Evolutionary conservation across 2,329 filamentous ascomycete species (phyloP).

Genomic region (Alternaria angustiovoidea): DNA sequence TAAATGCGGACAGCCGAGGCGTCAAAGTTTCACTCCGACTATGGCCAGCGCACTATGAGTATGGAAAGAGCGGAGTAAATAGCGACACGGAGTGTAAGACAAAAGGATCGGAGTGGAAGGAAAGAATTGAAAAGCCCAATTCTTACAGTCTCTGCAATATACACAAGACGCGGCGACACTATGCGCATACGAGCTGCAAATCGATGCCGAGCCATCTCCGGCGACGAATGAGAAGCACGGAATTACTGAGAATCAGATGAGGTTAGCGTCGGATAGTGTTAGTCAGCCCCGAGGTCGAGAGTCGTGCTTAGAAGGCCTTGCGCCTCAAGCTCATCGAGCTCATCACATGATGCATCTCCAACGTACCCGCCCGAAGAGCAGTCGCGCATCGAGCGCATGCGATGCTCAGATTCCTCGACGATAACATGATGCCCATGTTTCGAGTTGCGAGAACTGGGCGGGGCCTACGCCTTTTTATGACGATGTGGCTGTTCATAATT

Average conservation of each 20-base stretch:
- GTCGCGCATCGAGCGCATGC: background rate
- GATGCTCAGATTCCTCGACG: background rate
- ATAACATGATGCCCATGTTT: background rate
- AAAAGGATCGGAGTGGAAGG: background rate
- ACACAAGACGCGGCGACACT: slow-evolving; percentile 6
- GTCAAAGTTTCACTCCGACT: slow-evolving; percentile 10
- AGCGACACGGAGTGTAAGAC: background rate
- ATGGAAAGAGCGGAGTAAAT: background rate
- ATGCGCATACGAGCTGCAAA: slow-evolving; percentile 8
- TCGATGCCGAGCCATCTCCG: slow-evolving; percentile 18
- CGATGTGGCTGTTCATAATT: slow-evolving; percentile 1
- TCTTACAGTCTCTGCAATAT: background rate
- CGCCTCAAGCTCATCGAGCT: background rate
- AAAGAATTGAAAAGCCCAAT: background rate
- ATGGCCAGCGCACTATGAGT: background rate
- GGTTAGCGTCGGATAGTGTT: slow-evolving; percentile 6
- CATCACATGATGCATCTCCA: background rate
- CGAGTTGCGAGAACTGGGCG: background rate
- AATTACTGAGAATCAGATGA: slow-evolving; percentile 18
- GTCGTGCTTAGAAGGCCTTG: background rate
- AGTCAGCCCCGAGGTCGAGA: slow-evolving; percentile 1
- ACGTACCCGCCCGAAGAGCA: background rate
- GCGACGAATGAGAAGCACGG: slow-evolving; percentile 13
- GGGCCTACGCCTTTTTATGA: background rate
- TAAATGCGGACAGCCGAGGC: slow-evolving; percentile 18